Base-by-base conservation (phyloP, 2,329 filamentous ascomycete genomes). In the Apiospora arundinis region DNA sequence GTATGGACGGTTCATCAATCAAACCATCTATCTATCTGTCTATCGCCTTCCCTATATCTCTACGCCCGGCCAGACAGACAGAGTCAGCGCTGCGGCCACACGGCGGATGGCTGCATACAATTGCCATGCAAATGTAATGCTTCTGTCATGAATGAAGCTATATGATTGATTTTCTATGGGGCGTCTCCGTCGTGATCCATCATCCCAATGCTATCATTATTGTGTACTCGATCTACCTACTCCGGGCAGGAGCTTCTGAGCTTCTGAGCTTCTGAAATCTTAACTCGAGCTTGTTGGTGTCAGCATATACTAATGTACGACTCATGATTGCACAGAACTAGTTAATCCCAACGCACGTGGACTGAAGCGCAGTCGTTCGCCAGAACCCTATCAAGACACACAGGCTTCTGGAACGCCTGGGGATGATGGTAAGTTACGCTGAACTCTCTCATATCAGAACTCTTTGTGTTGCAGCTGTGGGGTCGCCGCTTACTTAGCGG, bases 281-380 rank as follows among this genome's bases (percentile, higher is more conserved):
- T 63, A 63, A 40, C 18, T 46, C 25, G 44, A 6, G 46, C 66
- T 68, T 37, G 44, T 32, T 25, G 32, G 32, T 16, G 25, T 45
- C 66, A 69, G 45, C 67, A 71, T 67, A 76, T 79, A 75, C 80
- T 82, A 71, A 56, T 60, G 46, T 75, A 81, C 75, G 67, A 68
- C 66, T 71, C 67, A 69, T 77, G 67, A 75, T 76, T 75, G 71
- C 72, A 83, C 78, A 88, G 90, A 84, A 82, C 81, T 83, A 82
- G 85, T 83, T 81, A 83, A 83, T 77, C 85, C 82, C 86, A 84
- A 80, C 83, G 78, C 91, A 75, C 91, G 93, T 81, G 92, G 93
- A 77, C 85, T 92, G 77, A 97, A 97, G 86, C 90, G 94, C 82
- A 93, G 90, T 86, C 91, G 92, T 75, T 95, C 94, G 75, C 92